Base-by-base conservation (phyloP, 2,329 filamentous ascomycete genomes). In the Cadophora gregata region DNA sequence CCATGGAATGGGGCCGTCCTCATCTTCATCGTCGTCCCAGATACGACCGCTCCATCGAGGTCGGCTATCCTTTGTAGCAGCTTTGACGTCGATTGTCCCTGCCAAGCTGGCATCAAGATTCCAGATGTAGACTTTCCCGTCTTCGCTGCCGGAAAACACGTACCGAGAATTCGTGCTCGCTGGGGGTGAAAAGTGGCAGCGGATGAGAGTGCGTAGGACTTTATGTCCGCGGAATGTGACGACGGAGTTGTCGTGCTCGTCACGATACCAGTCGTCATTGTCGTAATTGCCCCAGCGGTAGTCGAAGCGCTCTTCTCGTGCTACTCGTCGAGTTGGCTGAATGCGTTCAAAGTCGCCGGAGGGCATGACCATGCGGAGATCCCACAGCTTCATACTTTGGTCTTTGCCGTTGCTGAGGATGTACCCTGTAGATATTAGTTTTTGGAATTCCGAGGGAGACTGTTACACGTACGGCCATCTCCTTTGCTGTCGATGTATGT, bases 361-460 rank as follows among this genome's bases (percentile, higher is more conserved):
- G 5, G 88, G 88, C 83, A 96, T 92, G 85, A 93, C 95, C 84
- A 92, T 96, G 61, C 95, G 86, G 64, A 97, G 78, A 78, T 99
- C 96, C 96, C 96, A 99, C 0, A 99, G 85, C 80, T 98, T 98
- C 88, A 97, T 97, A 50, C 90, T 95, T 78, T 98, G 96, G 76
- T 99, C 96, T 77, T 98, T 99, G 69, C 89, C 93, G 74, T 99
- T 99, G 71, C 90, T 94, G 29, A 99, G 86, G 9, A 98, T 91
- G 77, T 98, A 98, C 65, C 76, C 75, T 77, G 51, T 33, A 8
- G 1, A 21, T 29, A 55, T 72, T 19, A 73, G 63, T 25, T 12
- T 19, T 9, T 1, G 21, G 29, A 12, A 7, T 29, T 14, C 4
- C 4, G 21, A 24, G 12, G 3, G 47, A 10, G 38, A 4, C 4